Evolutionary conservation across 1,139 yeast species (phyloP), one percentile per base, ranked within the genome.

Genomic region (Yamadazyma atmosphaerica): DNA sequence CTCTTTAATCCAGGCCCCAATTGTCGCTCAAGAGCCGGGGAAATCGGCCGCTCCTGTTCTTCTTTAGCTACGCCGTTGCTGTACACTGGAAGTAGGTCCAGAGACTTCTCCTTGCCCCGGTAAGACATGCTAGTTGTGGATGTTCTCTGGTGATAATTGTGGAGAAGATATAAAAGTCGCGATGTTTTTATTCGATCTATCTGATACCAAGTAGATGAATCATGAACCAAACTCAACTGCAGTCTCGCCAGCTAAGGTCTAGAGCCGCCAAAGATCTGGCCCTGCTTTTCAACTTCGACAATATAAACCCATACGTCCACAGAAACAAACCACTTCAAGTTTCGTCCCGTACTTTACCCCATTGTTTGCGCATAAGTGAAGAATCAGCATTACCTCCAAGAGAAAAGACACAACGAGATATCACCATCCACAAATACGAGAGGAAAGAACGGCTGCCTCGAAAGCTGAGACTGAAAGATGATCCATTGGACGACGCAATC

Each of bases 401-500:
- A 5, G 11, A 14, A 6, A n/a, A 5, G 6, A 28, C 31, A 11
- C 31, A 15, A 7, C 15, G 31, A 16, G 4, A 19, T 3, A 6
- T 16, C 5, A n/a, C 15, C 6, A 16, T 28, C 17, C 11, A 28
- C 5, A 15, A 28, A 28, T 28, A 28, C 17, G n/a, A 4, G 8
- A 14, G 19, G 8, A 28, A 11, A 10, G 16, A 28, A 4, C 31
- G 18, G 9, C 47, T 52, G 35, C 63, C 65, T 4, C 36, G 65
- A 33, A 50, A 50, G 34, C 40, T 60, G 9, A 57, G 47, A 32
- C 40, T 47, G 3, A 37, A 46, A 14, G 38, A 32, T 21, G 85
- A 81, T 45, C 65, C 67, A 0, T 59, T 84, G 13, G 47, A 58
- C 0, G 85, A 81, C 42, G 61, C 60, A 0, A 33, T 62, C 1